Conservation (phyloP, 2,329 filamentous ascomycete species). For the Beauveria varroae region DNA sequence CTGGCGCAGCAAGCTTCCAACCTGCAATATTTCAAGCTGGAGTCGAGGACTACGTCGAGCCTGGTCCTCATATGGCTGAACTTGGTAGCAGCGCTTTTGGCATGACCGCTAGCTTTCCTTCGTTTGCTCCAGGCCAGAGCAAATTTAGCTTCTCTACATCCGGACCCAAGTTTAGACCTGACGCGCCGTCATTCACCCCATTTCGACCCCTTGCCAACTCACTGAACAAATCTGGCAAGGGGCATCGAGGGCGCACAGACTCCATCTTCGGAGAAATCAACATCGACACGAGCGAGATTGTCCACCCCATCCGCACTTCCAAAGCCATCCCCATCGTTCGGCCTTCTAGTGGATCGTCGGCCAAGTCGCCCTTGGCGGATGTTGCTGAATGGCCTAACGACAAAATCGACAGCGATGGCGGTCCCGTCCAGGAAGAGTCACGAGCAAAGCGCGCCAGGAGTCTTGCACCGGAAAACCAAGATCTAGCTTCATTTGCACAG, state of each 20-base stretch:
- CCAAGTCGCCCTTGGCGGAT: constrained; percentile 20
- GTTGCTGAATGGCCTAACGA: constrained; percentile 19
- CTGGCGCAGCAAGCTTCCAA: constrained; percentile 26
- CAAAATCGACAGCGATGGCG: constrained; percentile 48
- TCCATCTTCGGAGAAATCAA: constrained; percentile 67
- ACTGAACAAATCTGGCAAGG: constrained; percentile 35
- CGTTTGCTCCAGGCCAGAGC: constrained; percentile 60
- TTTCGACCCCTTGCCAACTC: constrained; percentile 39
- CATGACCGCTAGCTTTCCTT: constrained; percentile 63
- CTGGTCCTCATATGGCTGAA: constrained; percentile 21
- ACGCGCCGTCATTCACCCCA: constrained; percentile 71
- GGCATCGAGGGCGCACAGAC: constrained; percentile 25
- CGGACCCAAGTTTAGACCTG: constrained; percentile 64
- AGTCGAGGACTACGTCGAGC: constrained; percentile 16
- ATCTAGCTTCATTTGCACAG: constrained; percentile 65
- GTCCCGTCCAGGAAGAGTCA: constrained; percentile 55
- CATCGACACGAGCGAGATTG: constrained; percentile 51
- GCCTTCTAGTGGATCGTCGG: constrained; percentile 47
- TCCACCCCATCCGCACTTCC: constrained; percentile 61
- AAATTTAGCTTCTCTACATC: constrained; percentile 63
- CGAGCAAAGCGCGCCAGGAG: constrained; percentile 70
- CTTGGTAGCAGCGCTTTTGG: constrained; percentile 34
- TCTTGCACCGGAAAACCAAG: constrained; percentile 57
- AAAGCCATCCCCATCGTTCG: constrained; percentile 79
- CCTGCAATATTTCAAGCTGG: constrained; percentile 31